Evolutionary conservation across 768 basidiomycete species (phyloP).

Genomic region (Rossbeevera mucosa): DNA sequence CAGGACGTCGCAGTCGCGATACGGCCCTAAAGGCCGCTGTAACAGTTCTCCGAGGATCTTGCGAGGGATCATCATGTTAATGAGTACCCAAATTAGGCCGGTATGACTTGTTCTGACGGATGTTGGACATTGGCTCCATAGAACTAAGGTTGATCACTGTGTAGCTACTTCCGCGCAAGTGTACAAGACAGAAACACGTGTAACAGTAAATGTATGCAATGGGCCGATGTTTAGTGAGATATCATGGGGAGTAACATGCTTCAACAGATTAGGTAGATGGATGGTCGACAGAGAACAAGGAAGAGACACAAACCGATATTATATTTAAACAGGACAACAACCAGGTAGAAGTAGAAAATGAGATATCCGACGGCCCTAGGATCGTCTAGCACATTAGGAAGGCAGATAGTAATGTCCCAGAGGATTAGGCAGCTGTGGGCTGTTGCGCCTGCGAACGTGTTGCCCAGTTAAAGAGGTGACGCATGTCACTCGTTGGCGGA

Average conservation of each 20-base stretch:
- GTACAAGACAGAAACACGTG: slow-evolving; percentile 27
- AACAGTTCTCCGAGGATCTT: slow-evolving; percentile 23
- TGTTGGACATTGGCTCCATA: not conserved
- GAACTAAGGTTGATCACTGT: slow-evolving; percentile 8
- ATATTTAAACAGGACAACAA: slow-evolving; percentile 26
- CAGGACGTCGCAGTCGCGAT: slow-evolving; percentile 25
- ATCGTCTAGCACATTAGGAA: not conserved
- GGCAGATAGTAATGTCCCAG: slow-evolving; percentile 19
- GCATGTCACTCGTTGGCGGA: slow-evolving; percentile 61
- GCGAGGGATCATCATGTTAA: slow-evolving; percentile 22
- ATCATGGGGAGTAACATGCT: slow-evolving; percentile 19
- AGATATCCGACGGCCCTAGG: slow-evolving; percentile 12
- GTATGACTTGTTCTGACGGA: not conserved
- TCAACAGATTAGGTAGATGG: slow-evolving; percentile 26
- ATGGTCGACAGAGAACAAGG: slow-evolving; percentile 9
- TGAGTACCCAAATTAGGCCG: too few species aligned
- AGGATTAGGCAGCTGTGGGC: slow-evolving; percentile 32
- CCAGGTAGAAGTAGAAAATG: slow-evolving; percentile 11
- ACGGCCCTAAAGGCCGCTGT: slow-evolving; percentile 28
- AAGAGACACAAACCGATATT: slow-evolving; percentile 21
- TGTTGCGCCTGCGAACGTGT: slow-evolving; percentile 49
- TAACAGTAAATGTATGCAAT: slow-evolving; percentile 29
- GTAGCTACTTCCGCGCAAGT: slow-evolving; percentile 21
- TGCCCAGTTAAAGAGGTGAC: slow-evolving; percentile 77
- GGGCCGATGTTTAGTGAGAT: slow-evolving; percentile 25